Conservation (phyloP, 2,329 filamentous ascomycete species). For the Beauveria sp. region DNA sequence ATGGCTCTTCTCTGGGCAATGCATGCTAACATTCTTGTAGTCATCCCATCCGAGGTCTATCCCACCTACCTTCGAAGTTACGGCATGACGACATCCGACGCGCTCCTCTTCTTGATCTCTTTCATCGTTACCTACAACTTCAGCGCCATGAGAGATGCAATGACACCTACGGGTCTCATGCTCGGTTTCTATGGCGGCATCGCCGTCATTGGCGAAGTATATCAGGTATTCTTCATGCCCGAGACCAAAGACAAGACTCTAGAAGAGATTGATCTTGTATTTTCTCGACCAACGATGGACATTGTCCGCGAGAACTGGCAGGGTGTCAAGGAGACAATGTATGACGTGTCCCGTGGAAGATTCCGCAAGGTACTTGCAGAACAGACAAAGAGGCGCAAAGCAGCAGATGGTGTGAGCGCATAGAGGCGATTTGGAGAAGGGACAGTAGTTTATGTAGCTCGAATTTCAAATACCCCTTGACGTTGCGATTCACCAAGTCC, state of each 20-base stretch:
- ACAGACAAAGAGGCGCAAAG: constrained; percentile 13
- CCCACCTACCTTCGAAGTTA: constrained; percentile 66
- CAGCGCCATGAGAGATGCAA: constrained; percentile 59
- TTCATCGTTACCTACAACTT: constrained; percentile 75
- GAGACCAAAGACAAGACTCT: constrained; percentile 63
- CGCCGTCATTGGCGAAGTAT: constrained; percentile 61
- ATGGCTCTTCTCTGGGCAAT: no score
- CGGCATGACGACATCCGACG: constrained; percentile 65
- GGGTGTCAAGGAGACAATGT: constrained; percentile 24
- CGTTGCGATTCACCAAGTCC: no score
- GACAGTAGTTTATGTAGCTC: no score
- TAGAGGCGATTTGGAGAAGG: neutral
- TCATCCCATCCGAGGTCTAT: constrained; percentile 61
- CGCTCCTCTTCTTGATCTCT: constrained; percentile 60
- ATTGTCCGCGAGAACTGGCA: constrained; percentile 52
- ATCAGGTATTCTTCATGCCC: constrained; percentile 69
- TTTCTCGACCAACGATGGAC: constrained; percentile 54
- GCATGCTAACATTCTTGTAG: constrained; percentile 18
- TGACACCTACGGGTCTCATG: constrained; percentile 56
- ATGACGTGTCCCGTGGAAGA: constrained; percentile 17
- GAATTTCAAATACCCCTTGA: no score
- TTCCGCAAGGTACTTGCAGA: constrained; percentile 19
- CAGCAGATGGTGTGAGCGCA: neutral
- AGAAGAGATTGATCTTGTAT: constrained; percentile 64
- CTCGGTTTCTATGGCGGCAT: constrained; percentile 71